Evolutionary conservation across 148 eudicot genomes (phyloP), one percentile per base, ranked within the genome.

Genomic region (Heliamphora exappendiculata): DNA sequence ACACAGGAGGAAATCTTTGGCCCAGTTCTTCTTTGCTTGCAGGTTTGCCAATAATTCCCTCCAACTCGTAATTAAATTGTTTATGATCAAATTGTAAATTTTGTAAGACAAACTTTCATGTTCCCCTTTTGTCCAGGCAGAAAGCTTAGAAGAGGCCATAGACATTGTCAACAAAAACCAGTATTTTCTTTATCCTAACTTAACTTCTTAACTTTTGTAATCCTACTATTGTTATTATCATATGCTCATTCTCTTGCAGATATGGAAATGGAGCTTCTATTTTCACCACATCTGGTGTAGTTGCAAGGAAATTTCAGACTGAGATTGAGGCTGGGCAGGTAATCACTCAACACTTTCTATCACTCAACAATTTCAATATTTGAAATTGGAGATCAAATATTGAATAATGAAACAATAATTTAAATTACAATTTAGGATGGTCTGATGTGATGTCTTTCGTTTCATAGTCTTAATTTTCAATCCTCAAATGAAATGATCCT

Each of bases 261-360:
- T 96, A 96, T 76, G 98, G 98, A 20, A 93, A 93, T 77, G 99
- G 98, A 65, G 99, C 98, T 26, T 85, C 98, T 50, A 93, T 96
- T 63, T 96, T 96, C 80, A 96, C 99, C 73, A 83, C 92, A 75
- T 93, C 96, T 12, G 99, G 98, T 76, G 91, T 88, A 39, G 94
- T 92, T 70, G 99, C 99, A 47, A 89, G 99, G 79, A 96, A 93
- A 79, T 96, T 96, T 67, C 97, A 93, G 83, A 91, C 87, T 64
- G 99, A 96, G 54, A 96, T 96, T 17, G 99, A 93, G 76, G 91
- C 99, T 67, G 99, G 99, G 41, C 99, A 96, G 98, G 99, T 93
- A 89, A 44, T 42, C 34, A 54, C n/a, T n/a, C n/a, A 39, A 6
- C 20, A 44, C 41, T 55, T 65, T n/a, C 26, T 3, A n/a, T 49